Percentiles rank a stretch among this genome's conserved stretches.
Evolutionary conservation across 2,329 filamentous ascomycete genomes (phyloP).

Genomic region (Aspergillus ibericus): DNA sequence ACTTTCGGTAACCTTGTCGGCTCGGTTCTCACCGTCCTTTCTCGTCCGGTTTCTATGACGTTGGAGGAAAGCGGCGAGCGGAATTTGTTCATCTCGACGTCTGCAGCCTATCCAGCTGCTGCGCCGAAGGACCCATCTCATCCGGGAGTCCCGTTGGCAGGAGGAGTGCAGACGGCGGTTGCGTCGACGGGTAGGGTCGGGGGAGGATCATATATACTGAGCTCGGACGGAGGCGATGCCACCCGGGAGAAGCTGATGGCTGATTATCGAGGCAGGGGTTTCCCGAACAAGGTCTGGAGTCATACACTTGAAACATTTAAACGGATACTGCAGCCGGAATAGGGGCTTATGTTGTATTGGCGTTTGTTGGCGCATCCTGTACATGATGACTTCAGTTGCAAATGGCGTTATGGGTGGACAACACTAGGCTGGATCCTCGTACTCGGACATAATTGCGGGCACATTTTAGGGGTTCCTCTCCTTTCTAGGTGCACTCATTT

Average conservation of each 20-base stretch:
- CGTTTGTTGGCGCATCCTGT: too few relatives aligned
- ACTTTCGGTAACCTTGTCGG: conserved; percentile 31
- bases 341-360: too few relatives aligned
- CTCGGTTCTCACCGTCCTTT: conserved; percentile 14
- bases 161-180: conserved; percentile 16
- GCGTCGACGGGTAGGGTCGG: conserved; percentile 31
- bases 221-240: conserved; percentile 23
- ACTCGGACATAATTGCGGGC: too few relatives aligned
- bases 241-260: conserved; percentile 25
- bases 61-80: conserved; percentile 47
- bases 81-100: conserved; percentile 46
- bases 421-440: too few relatives aligned
- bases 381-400: too few relatives aligned
- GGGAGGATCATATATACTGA: conserved; percentile 30
- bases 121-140: not conserved
- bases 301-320: conserved; percentile 30
- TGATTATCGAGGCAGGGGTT: conserved; percentile 28
- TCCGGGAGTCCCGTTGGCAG: conserved; percentile 14
- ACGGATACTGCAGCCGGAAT: conserved; percentile 11
- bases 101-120: conserved; percentile 31
- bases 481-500: too few relatives aligned
- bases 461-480: too few relatives aligned
- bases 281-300: conserved; percentile 32
- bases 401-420: too few relatives aligned
- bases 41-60: conserved; percentile 17